Evolutionary conservation across 2,329 filamentous ascomycete species (phyloP), one percentile per base, ranked within the genome.

Genomic region (Penicillium sp.): DNA sequence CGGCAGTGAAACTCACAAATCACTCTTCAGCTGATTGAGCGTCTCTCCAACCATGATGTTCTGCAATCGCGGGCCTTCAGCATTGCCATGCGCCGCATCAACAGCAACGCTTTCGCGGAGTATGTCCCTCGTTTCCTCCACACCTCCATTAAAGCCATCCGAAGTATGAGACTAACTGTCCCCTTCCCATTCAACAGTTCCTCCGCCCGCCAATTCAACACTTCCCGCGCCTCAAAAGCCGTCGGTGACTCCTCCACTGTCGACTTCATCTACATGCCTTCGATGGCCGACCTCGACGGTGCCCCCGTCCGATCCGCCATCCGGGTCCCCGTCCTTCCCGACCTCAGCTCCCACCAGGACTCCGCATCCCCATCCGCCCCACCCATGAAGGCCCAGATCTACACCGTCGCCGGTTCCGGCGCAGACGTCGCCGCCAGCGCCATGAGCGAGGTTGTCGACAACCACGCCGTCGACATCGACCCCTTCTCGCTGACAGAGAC

Each of bases 181-280:
- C 25, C 10, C 25, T 27, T 4, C 11, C 25, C 5, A 27, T 27
- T 6, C 11, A 64, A 13, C 17, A 31, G 39, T 73, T 73, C 47
- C 72, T 69, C 53, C 51, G 65, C 63, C 46, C 75, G 78, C 40
- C 71, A 76, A 57, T 81, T 83, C 73, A 83, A 83, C 67, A 81
- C 79, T 45, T 78, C 74, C 47, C 76, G 76, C 45, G 63, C 71
- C 45, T 65, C 73, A 37, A 80, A 81, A 59, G 65, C 76, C 18
- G 70, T 76, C 47, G 72, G 75, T 38, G 79, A 83, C 64, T 67
- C 63, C 43, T 80, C 77, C 27, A 79, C 79, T 28, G 77, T 83
- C 44, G 80, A 83, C 67, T 81, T 83, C 56, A 74, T 74, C 53
- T 81, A 75, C 66, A 69, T 83, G 51, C 80, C 80, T 23, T 68